phyloP scores from a whole-genome alignment of 2,329 filamentous ascomycete species.

The Aspergillus ibericus region DNA sequence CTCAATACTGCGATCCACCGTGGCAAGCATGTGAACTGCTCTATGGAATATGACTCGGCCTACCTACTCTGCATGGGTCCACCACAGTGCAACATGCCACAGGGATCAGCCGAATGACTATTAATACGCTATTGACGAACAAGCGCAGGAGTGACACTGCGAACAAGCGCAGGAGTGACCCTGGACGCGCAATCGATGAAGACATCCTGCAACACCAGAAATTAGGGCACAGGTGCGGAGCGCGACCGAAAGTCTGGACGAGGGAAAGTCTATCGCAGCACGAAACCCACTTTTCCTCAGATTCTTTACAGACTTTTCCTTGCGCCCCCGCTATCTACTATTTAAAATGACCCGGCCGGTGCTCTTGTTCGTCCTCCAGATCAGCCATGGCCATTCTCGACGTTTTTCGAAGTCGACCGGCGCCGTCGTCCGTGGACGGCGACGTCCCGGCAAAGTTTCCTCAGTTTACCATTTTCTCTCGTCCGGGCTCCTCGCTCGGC shows the following conservation, averaged over 20 bases:
- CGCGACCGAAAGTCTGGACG: neutral
- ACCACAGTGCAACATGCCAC: too few relatives aligned
- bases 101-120: neutral
- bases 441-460: conserved; percentile 10
- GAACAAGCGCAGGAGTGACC: neutral
- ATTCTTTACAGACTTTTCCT: conserved; percentile 4
- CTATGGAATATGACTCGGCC: too few relatives aligned
- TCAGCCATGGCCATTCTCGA: conserved; percentile 4
- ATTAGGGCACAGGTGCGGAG: neutral
- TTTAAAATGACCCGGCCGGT: neutral
- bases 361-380: neutral
- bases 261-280: neutral
- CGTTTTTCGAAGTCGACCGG: conserved; percentile 4
- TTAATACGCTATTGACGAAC: neutral
- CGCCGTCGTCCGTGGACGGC: neutral
- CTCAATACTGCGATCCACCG: neutral
- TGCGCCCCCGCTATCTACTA: conserved; percentile 1
- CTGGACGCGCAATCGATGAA: conserved; percentile 2
- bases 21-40: neutral
- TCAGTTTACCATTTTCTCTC: conserved; percentile 19
- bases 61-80: neutral
- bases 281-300: neutral
- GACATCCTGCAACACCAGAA: conserved; percentile 1
- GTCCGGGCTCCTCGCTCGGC: conserved; percentile 11
- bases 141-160: neutral